Base-by-base conservation (phyloP, 345 rosid genomes). In the Pugionium cornutum region DNA sequence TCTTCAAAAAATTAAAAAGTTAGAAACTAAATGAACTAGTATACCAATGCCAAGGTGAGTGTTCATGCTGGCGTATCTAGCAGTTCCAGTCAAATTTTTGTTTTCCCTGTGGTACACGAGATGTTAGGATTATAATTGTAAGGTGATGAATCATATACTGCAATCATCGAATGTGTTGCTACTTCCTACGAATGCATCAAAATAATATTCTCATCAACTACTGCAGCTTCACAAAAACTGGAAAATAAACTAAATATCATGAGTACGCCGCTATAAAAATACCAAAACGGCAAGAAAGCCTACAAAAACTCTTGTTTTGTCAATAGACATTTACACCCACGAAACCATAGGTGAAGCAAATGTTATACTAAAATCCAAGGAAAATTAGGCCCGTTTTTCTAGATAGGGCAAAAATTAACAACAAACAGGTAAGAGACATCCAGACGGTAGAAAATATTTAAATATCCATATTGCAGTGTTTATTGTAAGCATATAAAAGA, bases 31-130 rank as follows among this genome's bases (percentile, higher is more conserved):
- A 30, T 29, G 31, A 39, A 35, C 3, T 53, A 7, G 25, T 72
- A 37, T 76, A 91, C 97, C 97, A 67, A 91, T 86, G 72, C 97
- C 97, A 63, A 90, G 89, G 83, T 90, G 97, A 69, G 95, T 90
- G 62, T 90, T 90, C 90, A 86, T 86, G 89, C 97, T 91, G 42
- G 97, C 97, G 68, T 88, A 91, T 83, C 97, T 83, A 47, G 96
- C 96, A 40, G 97, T 91, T 65, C 97, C 96, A 0, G 96, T 86
- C 84, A 91, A 80, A 70, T 88, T 91, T 78, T 91, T 91, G 67
- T 91, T 91, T 71, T 91, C 97, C 79, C 97, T 91, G 89, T 73
- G 65, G 58, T 11, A 55, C 7, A 50, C 4, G 57, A 41, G 32
- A 71, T 37, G 43, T 59, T 46, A 64, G 26, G 28, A 52, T 18